Base-by-base conservation (phyloP, 2,329 filamentous ascomycete genomes). In the Colletotrichum sp. region DNA sequence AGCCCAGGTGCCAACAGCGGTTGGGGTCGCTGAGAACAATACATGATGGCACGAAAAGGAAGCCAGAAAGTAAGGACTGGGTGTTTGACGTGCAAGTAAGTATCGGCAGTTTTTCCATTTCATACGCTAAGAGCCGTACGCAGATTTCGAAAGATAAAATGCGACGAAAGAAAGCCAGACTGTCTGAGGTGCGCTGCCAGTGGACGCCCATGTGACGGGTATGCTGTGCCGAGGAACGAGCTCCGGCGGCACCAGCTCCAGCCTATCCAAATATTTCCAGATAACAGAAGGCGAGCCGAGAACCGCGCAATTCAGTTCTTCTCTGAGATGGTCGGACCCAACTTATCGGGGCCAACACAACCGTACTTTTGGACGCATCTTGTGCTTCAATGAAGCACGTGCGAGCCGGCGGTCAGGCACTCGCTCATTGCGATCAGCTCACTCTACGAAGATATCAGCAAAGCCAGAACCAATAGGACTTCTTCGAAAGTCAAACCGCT, bases 181-280 rank as follows among this genome's bases (percentile, higher is more conserved):
- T 92, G 90, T 78, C 81, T 86, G 48, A 87, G 88, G 75, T 92
- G 90, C 79, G 85, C 86, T 28, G 88, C 86, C 72, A 91, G 89
- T 4, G 89, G 90, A n/a, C 86, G 90, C 67, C 87, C 85, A 78
- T 92, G 90, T 79, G 90, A 91, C 79, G 90, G 90, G 75, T 92
- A 92, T 75, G 22, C 36, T 10, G 55, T n/a, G 32, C 80, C 82
- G 13, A 78, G 84, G 26, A 80, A 82, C 7, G 76, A 55, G 18
- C 68, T 66, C 16, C 68, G 62, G 12, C 72, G 55, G 32, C n/a
- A 63, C 28, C 64, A 12, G 18, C 34, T 63, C 6, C 30, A 62
- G 13, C 39, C 34, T 22, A 48, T 52, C 26, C 16, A 16, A 1
- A 32, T 64, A 2, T 68, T 72, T 24, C 64, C 70, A 9, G 44